Conservation (phyloP, 352 stramenopile species). For the Ochromonadaceae sp. region DNA sequence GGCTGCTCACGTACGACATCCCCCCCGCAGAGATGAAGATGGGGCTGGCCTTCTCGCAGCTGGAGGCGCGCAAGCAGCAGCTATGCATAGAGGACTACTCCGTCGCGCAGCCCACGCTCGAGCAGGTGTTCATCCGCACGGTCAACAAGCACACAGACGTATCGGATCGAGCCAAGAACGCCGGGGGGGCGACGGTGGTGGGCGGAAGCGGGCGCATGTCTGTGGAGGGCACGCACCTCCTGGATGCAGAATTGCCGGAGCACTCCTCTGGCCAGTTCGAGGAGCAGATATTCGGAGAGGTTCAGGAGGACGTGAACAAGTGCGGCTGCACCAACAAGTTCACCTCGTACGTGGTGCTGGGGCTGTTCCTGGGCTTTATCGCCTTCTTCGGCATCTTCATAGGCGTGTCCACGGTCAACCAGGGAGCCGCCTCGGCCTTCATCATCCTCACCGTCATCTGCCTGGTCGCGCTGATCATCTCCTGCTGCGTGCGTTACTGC, state of each 20-base stretch:
- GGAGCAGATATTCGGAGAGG: neutral
- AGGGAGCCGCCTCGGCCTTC: neutral
- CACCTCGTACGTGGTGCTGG: neutral
- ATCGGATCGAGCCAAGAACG: neutral
- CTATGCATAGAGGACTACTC: neutral
- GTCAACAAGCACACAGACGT: conserved; percentile 5
- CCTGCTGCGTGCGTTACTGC: neutral
- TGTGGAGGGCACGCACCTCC: neutral
- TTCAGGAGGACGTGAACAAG: conserved; percentile 1
- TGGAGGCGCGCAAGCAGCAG: neutral
- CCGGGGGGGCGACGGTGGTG: neutral
- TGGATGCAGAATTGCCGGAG: no score
- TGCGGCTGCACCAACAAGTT: conserved; percentile 6
- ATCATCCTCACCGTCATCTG: neutral
- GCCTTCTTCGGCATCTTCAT: neutral
- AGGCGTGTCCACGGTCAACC: neutral
- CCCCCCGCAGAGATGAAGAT: conserved; percentile 2
- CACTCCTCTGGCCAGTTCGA: neutral
- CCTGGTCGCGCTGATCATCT: neutral
- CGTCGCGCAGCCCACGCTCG: conserved; percentile 11
- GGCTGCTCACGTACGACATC: conserved; percentile 11
- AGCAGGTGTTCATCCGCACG: conserved; percentile 17
- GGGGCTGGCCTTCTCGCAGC: neutral
- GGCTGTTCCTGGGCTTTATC: neutral
- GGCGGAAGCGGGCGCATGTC: neutral